Evolutionary conservation across 2,329 filamentous ascomycete species (phyloP).

Genomic region (Exophiala mesophila): DNA sequence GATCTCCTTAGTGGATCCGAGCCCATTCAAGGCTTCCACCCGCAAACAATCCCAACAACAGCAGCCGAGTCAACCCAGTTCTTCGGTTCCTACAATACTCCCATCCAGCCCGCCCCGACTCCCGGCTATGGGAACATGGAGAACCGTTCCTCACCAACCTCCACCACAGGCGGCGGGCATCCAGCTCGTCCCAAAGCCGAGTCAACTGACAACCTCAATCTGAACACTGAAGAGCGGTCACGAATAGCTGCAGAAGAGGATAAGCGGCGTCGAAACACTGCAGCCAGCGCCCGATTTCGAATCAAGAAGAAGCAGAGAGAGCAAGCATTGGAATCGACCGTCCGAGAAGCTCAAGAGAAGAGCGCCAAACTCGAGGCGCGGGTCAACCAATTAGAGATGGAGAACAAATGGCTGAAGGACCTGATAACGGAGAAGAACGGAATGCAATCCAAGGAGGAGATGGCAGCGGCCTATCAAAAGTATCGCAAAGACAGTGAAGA

Average conservation of each 20-base stretch:
- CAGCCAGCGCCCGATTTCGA: constrained; percentile 80
- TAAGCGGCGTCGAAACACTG: constrained; percentile 83
- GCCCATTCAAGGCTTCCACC: constrained; percentile 12
- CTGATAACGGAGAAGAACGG: constrained; percentile 78
- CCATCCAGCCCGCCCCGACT: constrained; percentile 26
- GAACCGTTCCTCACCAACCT: constrained; percentile 7
- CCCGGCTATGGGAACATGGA: constrained; percentile 16
- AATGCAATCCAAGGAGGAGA: constrained; percentile 36
- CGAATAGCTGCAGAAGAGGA: constrained; percentile 78
- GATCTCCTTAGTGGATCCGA: constrained; percentile 20
- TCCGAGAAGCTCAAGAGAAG: constrained; percentile 80
- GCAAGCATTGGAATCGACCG: constrained; percentile 74
- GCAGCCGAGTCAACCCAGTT: constrained; percentile 17
- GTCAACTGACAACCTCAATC: constrained; percentile 2
- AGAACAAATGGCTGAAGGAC: constrained; percentile 78
- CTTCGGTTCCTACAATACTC: constrained; percentile 24
- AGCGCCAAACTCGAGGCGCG: constrained; percentile 66
- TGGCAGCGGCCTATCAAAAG: constrained; percentile 38
- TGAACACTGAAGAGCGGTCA: constrained; percentile 65
- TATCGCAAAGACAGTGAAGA: constrained; percentile 34
- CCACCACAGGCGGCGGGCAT: not conserved
- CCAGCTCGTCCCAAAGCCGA: constrained; percentile 14
- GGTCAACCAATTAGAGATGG: constrained; percentile 72
- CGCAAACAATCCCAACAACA: constrained; percentile 17
- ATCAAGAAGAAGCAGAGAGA: constrained; percentile 96